These are phyloP conservation scores for Arxiozyma slooffiae DNA, from an alignment of 1,139 yeast genomes.

Conservation along the genomic window DNA sequence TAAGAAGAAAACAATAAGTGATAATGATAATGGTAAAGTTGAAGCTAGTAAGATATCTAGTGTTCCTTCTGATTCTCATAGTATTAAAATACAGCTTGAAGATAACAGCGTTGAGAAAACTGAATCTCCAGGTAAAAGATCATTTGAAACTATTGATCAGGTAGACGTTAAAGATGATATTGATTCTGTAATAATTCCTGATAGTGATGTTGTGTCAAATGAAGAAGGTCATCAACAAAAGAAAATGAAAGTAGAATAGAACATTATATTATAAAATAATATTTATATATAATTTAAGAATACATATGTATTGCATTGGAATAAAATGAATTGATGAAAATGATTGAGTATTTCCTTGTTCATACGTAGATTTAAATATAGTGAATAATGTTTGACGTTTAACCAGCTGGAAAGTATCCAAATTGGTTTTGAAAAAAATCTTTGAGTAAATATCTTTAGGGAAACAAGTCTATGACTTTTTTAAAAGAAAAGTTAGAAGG, in stretches of 20 bases:
- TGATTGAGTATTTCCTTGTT: too few species aligned
- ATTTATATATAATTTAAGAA: not conserved
- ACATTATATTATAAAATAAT: not conserved
- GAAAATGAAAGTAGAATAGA: slow-evolving; percentile 3
- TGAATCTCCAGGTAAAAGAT: not conserved
- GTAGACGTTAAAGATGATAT: not conserved
- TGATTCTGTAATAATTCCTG: not conserved
- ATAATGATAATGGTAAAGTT: not conserved
- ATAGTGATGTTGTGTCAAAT: not conserved
- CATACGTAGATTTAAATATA: too few species aligned
- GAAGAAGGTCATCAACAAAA: slow-evolving; percentile 1
- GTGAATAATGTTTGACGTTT: not conserved
- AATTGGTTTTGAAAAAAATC: not conserved
- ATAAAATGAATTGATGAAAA: not conserved
- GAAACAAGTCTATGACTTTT: too few species aligned
- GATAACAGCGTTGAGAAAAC: slow-evolving; percentile 1
- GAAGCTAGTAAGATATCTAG: not conserved
- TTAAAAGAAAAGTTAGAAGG: not conserved
- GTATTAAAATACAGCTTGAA: not conserved
- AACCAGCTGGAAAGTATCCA: not conserved
- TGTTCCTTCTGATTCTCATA: not conserved
- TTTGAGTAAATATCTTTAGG: not conserved
- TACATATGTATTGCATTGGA: not conserved
- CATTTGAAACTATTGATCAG: not conserved
- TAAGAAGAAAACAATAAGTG: not conserved